Evolutionary conservation across 2,329 filamentous ascomycete genomes (phyloP), one percentile per base, ranked within the genome.

Genomic region (Pleomassaria siparia): DNA sequence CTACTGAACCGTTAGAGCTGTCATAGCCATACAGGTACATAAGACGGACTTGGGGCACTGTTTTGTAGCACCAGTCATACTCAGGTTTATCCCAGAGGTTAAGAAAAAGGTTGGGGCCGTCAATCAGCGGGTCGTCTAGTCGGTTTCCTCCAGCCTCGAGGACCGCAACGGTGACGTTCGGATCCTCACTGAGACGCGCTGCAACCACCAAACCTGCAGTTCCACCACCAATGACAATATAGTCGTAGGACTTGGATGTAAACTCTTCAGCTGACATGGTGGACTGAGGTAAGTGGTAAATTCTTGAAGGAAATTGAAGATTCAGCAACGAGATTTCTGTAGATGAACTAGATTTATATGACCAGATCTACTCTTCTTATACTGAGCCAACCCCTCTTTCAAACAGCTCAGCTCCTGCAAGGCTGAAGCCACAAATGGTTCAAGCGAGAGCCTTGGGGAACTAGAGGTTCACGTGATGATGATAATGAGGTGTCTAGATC

Each of bases 21-120:
- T 22, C 26, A 33, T 10, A 11, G 18, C 12, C 12, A 4, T 3
- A 9, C 33, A 4, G 10, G 3, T 4, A 5, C 10, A 26, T 24
- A 3, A 18, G 5, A 35, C 50, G 30, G 42, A 61, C 64, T 46
- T 69, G 64, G 2, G 65, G 63, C n/a, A 64, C 58, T 7, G 63
- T 66, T 29, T 59, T 60, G 43, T 46, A 60, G 9, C 50, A 33
- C 66, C 65, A 69, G 30, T 69, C 66, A 48, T 63, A 67, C 32
- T 67, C 57, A 2, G 61, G 56, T 24, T 66, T 65, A 22, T 55
- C 62, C 50, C 51, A 58, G 1, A 61, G 43, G 25, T 62, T 55
- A 0, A 49, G 44, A 28, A 60, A 66, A n/a, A 63, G 39, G 35
- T 59, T 64, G 0, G 65, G 62, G 1, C 42, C 59, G 43, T 66